Evolutionary conservation across 2,329 filamentous ascomycete species (phyloP), one percentile per base, ranked within the genome.

Genomic region (Arthrobotrys pseudoclavata): DNA sequence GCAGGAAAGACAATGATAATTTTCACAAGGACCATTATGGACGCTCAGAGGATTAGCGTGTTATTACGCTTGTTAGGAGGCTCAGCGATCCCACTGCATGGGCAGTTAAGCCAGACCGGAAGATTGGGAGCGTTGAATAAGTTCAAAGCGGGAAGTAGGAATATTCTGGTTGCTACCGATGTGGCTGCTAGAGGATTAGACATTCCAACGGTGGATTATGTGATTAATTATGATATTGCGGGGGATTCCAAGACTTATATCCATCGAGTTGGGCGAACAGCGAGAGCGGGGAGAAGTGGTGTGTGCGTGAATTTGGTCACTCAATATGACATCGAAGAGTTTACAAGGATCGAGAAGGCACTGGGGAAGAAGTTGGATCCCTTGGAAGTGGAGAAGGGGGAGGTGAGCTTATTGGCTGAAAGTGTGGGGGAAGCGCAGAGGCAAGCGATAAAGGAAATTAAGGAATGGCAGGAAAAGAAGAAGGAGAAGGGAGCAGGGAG

Each of bases 181-280:
- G 93, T 97, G n/a, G 94, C 94, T 0, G 92, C 94, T 0, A 90
- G 94, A 83, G 95, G 94, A 87, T 87, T 97, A 5, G 94, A 97
- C 86, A 97, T 97, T 55, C 94, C 94, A 12, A 91, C 89, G n/a
- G 94, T 97, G 12, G 93, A 97, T 80, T 85, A 95, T 0, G 92
- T 97, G 1, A 84, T 97, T 80, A 97, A 97, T 84, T 92, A 91
- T 80, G 94, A 97, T 82, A 85, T 97, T 1, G 93, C 94, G 0
- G 88, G 90, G 29, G 93, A 96, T 84, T 92, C 89, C 81, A 96
- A 97, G 84, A 97, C 94, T 0, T 99, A 99, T 84, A 96, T 99
- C 80, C 96, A 99, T 85, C 90, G 96, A 10, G 95, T 97, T 63
- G 96, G 96, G 83, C 91, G 96, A 84, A 99, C 96, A 12, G 96